phyloP scores from a whole-genome alignment of 2,329 filamentous ascomycete genomes.

The Fusarium kyushuense region DNA sequence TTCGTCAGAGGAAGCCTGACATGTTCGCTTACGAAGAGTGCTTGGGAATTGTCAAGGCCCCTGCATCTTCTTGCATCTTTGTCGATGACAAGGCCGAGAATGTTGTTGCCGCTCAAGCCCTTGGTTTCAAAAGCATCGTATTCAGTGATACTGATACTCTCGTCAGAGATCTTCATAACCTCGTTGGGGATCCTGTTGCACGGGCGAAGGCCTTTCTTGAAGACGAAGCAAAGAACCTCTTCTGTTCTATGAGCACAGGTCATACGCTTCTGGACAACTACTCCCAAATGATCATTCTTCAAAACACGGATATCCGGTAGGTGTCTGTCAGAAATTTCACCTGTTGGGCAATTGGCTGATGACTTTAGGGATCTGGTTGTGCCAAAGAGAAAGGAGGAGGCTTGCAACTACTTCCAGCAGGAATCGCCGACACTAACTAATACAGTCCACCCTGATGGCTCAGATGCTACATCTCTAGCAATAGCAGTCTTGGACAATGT shows the following conservation, averaged over 20 bases:
- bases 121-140: background rate
- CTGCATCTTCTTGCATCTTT: constrained; percentile 1
- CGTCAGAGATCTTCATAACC: background rate
- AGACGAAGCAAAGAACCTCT: background rate
- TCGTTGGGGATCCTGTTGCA: background rate
- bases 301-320: constrained; percentile 3
- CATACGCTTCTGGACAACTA: constrained; percentile 5
- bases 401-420: constrained; percentile 14
- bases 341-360: background rate
- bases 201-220: background rate
- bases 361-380: background rate
- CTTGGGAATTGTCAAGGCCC: background rate
- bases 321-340: rapidly evolving
- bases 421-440: background rate
- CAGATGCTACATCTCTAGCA: constrained; percentile 3
- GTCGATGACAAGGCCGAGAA: constrained; percentile 9
- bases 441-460: constrained; percentile 1
- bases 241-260: background rate
- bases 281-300: constrained; percentile 4
- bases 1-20: constrained; percentile 10
- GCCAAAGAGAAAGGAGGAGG: background rate
- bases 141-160: background rate
- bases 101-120: background rate
- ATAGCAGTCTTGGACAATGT: background rate
- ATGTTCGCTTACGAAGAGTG: background rate